Conservation (phyloP, 176 grass and related monocot genomes). For the Zizania latifolia region DNA sequence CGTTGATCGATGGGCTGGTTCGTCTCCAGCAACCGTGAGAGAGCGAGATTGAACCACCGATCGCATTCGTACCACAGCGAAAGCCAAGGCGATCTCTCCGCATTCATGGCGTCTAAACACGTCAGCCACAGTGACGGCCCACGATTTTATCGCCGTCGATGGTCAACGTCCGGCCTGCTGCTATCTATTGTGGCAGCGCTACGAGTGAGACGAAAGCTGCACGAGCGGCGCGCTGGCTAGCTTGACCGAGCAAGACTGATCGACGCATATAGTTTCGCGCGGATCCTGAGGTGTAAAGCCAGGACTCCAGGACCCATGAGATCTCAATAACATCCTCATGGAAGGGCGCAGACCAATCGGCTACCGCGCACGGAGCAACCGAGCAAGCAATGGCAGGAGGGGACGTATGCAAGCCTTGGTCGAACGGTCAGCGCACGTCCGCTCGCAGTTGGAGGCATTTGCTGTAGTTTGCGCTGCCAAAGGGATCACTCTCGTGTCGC, state of each 20-base stretch:
- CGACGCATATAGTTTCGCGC: not conserved
- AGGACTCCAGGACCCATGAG: not conserved
- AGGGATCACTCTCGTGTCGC: not conserved
- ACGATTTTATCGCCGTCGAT: not conserved
- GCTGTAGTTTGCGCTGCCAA: not conserved
- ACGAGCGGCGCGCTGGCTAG: not conserved
- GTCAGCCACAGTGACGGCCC: not conserved
- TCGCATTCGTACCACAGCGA: not conserved
- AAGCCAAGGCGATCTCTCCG: not conserved
- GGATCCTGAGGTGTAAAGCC: constrained; percentile 14
- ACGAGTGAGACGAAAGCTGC: not conserved
- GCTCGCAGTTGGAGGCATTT: not conserved
- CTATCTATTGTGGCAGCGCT: not conserved
- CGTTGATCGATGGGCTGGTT: constrained; percentile 10
- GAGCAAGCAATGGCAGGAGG: not conserved
- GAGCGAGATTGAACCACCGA: not conserved
- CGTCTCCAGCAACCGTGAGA: not conserved
- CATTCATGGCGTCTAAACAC: not conserved
- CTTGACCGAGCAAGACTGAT: not conserved
- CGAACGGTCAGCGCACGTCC: constrained; percentile 8
- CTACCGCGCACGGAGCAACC: not conserved
- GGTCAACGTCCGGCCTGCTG: not conserved
- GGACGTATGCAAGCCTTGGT: not conserved
- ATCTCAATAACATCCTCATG: constrained; percentile 15
- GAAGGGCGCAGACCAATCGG: not conserved